Evolutionary conservation across 208 protist species (phyloP).

Genomic region (Acanthamoeba sp.): DNA sequence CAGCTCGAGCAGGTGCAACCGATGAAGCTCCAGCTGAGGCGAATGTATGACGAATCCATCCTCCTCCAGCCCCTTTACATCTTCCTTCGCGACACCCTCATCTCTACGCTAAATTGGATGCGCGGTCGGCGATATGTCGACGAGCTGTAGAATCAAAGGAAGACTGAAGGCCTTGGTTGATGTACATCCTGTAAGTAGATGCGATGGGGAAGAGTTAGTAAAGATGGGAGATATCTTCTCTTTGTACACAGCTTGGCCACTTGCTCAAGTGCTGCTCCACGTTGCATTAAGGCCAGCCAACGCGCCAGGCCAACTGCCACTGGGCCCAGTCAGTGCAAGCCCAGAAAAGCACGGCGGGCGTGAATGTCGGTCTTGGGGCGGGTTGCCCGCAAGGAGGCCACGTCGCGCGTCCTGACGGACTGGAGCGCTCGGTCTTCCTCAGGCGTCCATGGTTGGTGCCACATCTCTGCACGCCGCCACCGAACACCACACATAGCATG

Average conservation of each 20-base stretch:
- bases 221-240: no score
- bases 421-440: not conserved
- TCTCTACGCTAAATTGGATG: not conserved
- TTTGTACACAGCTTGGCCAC: no score
- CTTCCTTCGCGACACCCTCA: not conserved
- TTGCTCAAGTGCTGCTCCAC: no score
- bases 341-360: not conserved
- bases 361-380: not conserved
- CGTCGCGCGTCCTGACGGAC: not conserved
- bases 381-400: no score
- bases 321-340: not conserved
- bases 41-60: constrained; percentile 2
- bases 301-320: no score
- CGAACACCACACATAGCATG: no score
- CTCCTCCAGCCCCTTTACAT: constrained; percentile 30
- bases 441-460: not conserved
- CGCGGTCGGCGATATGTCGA: constrained; percentile 19
- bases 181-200: no score
- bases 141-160: constrained; percentile 9
- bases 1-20: constrained; percentile 21
- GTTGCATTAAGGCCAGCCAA: no score
- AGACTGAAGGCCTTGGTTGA: no score
- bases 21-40: not conserved
- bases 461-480: not conserved
- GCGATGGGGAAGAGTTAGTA: no score